A percentile compares a stretch with the other conserved stretches of the same genome.
phyloP scores from a whole-genome alignment of 257 asterid species.

The Salvia hispanica region DNA sequence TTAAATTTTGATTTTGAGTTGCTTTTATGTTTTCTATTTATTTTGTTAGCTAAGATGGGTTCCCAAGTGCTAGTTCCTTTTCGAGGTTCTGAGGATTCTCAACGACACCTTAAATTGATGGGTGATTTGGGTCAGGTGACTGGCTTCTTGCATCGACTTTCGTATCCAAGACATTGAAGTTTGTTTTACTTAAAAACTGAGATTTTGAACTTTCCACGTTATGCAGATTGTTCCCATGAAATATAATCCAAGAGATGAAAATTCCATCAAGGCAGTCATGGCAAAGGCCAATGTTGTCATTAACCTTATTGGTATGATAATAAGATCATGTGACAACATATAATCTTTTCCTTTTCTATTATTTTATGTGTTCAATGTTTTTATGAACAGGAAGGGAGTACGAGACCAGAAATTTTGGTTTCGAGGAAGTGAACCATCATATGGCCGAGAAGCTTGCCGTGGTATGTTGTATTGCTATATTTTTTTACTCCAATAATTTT shows the following conservation, averaged over 20 bases:
- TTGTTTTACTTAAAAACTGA: neutral
- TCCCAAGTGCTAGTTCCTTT: conserved; percentile 94
- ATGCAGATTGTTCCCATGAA: conserved; percentile 96
- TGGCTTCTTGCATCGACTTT: conserved; percentile 9
- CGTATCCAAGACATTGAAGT: neutral
- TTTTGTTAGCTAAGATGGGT: conserved; percentile 81
- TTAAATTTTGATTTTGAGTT: conserved; percentile 9
- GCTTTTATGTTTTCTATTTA: conserved; percentile 5
- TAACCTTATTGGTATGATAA: conserved; percentile 85
- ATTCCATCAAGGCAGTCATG: conserved; percentile 95
- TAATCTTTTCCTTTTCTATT: conserved; percentile 4
- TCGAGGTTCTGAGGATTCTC: conserved; percentile 94
- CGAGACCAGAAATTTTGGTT: conserved; percentile 90
- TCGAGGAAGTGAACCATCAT: conserved; percentile 88
- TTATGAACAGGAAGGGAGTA: conserved; percentile 81
- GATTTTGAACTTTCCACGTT: neutral
- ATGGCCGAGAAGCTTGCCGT: conserved; percentile 88
- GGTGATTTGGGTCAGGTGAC: conserved; percentile 98
- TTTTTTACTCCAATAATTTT: neutral
- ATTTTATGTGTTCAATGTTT: conserved; percentile 24
- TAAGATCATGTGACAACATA: too few relatives aligned
- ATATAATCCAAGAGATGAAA: conserved; percentile 87
- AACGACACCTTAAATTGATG: conserved; percentile 95
- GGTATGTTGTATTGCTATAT: conserved; percentile 42
- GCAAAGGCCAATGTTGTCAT: conserved; percentile 98